Conservation (phyloP, 2,329 filamentous ascomycete species). For the Monosporascus sp. region DNA sequence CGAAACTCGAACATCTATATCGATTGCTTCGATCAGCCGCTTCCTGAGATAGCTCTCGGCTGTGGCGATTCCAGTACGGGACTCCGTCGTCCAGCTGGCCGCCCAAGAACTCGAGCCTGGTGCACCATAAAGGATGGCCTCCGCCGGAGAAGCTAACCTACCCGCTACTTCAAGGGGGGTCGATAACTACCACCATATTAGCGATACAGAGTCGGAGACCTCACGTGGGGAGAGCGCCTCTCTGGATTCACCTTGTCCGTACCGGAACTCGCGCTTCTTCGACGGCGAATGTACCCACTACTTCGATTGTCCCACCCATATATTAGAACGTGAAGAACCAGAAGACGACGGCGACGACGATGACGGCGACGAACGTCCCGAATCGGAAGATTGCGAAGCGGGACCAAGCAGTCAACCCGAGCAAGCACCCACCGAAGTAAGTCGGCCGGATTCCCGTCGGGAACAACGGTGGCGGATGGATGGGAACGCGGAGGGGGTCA, state of each 20-base stretch:
- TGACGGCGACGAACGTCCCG: constrained; percentile 2
- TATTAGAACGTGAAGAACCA: constrained; percentile 28
- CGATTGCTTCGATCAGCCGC: too few relatives aligned
- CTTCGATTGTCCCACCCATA: constrained; percentile 45
- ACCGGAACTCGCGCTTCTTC: constrained; percentile 33
- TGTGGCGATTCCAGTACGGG: neutral
- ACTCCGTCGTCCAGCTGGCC: neutral
- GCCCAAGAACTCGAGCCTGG: neutral
- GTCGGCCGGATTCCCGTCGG: neutral
- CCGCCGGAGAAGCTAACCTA: neutral
- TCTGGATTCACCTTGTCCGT: constrained; percentile 28
- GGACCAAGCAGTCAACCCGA: neutral
- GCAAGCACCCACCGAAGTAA: neutral
- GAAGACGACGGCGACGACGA: too few relatives aligned
- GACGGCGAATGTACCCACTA: constrained; percentile 42
- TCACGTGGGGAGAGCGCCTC: constrained; percentile 35
- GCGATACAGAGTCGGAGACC: constrained; percentile 27
- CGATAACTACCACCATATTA: constrained; percentile 4
- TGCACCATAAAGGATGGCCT: neutral
- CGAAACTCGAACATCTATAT: too few relatives aligned
- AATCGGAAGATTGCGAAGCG: constrained; percentile 3
- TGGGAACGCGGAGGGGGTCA: neutral
- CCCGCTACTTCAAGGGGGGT: neutral
- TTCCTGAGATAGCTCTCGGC: too few relatives aligned
- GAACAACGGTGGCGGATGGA: neutral